Evolutionary conservation across 805 yeast species (phyloP), one percentile per base, ranked within the genome.

Genomic region (Wickerhamiella kazuoi): DNA sequence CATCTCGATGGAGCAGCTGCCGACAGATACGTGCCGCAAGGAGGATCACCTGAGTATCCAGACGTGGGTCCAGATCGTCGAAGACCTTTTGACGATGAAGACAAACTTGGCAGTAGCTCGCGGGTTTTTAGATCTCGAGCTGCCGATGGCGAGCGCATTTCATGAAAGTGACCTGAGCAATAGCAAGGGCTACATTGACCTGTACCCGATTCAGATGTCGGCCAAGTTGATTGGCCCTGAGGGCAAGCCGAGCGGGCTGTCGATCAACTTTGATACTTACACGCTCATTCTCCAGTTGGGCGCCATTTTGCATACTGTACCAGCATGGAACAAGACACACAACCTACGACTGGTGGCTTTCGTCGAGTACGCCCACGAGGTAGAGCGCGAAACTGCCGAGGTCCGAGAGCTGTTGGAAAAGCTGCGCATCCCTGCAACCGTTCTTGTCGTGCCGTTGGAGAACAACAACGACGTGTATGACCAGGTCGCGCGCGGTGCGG

Each of bases 161-260:
- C 40, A 43, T 38, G 36, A 61, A 56, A 2, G 55, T 57, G 15
- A 47, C 2, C 16, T 35, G 17, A 32, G 54, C 7, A 49, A 44
- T 9, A 64, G 59, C 33, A 42, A 55, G 3, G 66, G 68, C 45
- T 77, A 63, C 47, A 84, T 90, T 50, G 99, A 90, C 55, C 60
- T 90, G 30, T 90, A 93, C 56, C 98, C 99, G 0, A 86, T 90
- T 47, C 98, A 90, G 52, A 90, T 90, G 96, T 76, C 93, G 3
- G 87, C 93, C 0, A 74, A 76, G 33, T 72, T 82, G 38, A 66
- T 72, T 35, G 72, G 76, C 41, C 70, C 69, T 19, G 68, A 72
- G 38, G 86, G 86, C 3, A 67, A 64, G 21, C 71, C 71, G 40
- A 72, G 78, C 15, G 75, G 79, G 1, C 53, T 78, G 43, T 79